phyloP scores from a whole-genome alignment of 2,329 filamentous ascomycete genomes.

The Aspergillus quadricinctus region DNA sequence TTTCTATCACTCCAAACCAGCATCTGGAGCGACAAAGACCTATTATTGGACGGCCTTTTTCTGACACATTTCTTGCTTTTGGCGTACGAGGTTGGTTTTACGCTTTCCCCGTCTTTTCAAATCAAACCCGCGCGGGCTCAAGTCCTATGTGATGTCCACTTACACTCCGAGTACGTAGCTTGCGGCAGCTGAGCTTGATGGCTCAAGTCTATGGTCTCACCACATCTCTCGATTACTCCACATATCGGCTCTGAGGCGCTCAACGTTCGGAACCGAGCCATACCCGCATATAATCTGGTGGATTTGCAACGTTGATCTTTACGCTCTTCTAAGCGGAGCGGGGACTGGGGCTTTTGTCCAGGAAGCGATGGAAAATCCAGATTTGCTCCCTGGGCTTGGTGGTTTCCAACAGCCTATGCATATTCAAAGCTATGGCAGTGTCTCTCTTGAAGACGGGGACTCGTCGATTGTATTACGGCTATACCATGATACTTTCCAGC shows the following conservation, averaged over 20 bases:
- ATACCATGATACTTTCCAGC: constrained; percentile 42
- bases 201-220: constrained; percentile 51
- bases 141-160: background rate
- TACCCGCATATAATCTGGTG: constrained; percentile 53
- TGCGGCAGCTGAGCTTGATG: constrained; percentile 43
- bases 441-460: constrained; percentile 34
- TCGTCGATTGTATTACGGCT: constrained; percentile 40
- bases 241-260: constrained; percentile 46
- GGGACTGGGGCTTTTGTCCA: constrained; percentile 49
- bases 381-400: constrained; percentile 44
- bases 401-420: constrained; percentile 35
- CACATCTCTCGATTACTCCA: constrained; percentile 51
- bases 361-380: constrained; percentile 41
- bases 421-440: constrained; percentile 30
- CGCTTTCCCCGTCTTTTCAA: background rate
- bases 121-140: constrained; percentile 1
- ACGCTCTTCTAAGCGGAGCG: constrained; percentile 50
- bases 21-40: constrained; percentile 45
- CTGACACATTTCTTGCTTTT: constrained; percentile 55
- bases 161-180: constrained; percentile 32
- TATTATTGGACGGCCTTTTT: constrained; percentile 54
- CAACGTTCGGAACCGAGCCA: constrained; percentile 42
- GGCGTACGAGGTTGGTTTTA: constrained; percentile 48
- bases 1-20: constrained; percentile 46
- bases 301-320: constrained; percentile 52